Conservation (phyloP, 2,329 filamentous ascomycete genomes). For the Xylariaceae sp. region DNA sequence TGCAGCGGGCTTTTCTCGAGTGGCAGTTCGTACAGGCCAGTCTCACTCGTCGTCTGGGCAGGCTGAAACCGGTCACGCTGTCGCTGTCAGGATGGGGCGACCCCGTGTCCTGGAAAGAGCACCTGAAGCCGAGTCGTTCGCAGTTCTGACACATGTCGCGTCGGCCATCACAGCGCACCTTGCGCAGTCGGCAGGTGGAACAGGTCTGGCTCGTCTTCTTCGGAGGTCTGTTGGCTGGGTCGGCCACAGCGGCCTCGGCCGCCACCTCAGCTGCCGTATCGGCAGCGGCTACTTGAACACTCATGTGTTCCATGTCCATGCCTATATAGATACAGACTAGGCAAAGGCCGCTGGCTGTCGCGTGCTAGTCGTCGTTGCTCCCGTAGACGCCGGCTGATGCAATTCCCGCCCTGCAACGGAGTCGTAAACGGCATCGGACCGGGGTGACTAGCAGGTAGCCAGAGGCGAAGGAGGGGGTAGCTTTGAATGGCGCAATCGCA, state of each 20-base stretch:
- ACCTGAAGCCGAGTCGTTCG: slow-evolving; percentile 52
- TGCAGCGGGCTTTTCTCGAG: slow-evolving; percentile 53
- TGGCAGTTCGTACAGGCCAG: slow-evolving; percentile 55
- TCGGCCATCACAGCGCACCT: slow-evolving; percentile 54
- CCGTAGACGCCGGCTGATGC: slow-evolving; percentile 16
- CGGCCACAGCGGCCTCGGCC: slow-evolving; percentile 31
- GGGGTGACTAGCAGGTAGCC: neutral
- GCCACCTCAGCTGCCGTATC: slow-evolving; percentile 34
- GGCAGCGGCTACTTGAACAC: slow-evolving; percentile 32
- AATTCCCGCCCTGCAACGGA: slow-evolving; percentile 16
- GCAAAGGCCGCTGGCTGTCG: slow-evolving; percentile 9
- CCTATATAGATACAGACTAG: neutral
- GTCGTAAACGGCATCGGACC: slow-evolving; percentile 20
- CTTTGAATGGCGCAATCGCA: slow-evolving; percentile 14
- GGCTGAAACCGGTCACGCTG: slow-evolving; percentile 37
- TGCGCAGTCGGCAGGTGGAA: slow-evolving; percentile 49
- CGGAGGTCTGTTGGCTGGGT: slow-evolving; percentile 31
- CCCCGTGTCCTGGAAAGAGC: slow-evolving; percentile 49
- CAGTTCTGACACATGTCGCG: slow-evolving; percentile 53
- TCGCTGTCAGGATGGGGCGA: slow-evolving; percentile 32
- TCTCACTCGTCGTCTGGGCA: slow-evolving; percentile 50
- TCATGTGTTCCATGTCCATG: slow-evolving; percentile 36
- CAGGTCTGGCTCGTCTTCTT: slow-evolving; percentile 42
- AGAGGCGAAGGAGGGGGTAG: slow-evolving; percentile 1
- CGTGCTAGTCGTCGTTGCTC: slow-evolving; percentile 16